A percentile compares a stretch with the other conserved stretches of the same genome.
Evolutionary conservation across 768 basidiomycete genomes (phyloP).

Genomic region (Trametes coccinea): DNA sequence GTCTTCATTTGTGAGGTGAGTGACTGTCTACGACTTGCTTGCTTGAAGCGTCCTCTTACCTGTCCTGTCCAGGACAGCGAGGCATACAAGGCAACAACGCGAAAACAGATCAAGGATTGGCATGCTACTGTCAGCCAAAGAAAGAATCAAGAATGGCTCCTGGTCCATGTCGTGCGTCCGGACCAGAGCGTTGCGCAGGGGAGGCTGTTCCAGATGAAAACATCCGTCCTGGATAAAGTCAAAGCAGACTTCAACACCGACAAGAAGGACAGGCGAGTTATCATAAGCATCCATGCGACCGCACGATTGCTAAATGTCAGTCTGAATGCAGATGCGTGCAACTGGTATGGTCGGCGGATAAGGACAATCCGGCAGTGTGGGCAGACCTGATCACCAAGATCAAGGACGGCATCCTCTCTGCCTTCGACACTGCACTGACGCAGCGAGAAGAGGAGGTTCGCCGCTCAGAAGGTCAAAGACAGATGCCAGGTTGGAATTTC

Average conservation of each 20-base stretch:
- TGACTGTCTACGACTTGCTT: neutral
- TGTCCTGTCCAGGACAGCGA: conserved; percentile 56
- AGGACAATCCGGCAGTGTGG: conserved; percentile 80
- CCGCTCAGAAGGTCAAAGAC: conserved; percentile 83
- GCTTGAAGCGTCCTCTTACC: conserved; percentile 1
- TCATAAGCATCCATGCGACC: neutral
- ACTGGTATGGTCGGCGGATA: conserved; percentile 70
- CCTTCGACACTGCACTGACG: conserved; percentile 78
- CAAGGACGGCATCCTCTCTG: conserved; percentile 84
- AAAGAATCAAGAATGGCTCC: conserved; percentile 92
- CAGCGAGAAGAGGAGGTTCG: conserved; percentile 89
- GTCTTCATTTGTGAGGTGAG: conserved; percentile 87
- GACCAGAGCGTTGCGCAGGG: conserved; percentile 60
- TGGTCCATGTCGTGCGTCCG: conserved; percentile 80
- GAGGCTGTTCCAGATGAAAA: conserved; percentile 82
- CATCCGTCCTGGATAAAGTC: conserved; percentile 85
- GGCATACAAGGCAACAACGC: conserved; percentile 71
- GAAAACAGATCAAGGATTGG: conserved; percentile 94
- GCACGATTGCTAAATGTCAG: conserved; percentile 16
- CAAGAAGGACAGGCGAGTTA: conserved; percentile 76
- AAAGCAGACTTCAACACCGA: conserved; percentile 89
- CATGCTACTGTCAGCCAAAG: conserved; percentile 59
- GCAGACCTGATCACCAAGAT: conserved; percentile 84
- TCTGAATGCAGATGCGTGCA: conserved; percentile 67
- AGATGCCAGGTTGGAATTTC: conserved; percentile 98